Conservation (phyloP, 805 yeast genomes). For the Nakazawaea ishiwadae region DNA sequence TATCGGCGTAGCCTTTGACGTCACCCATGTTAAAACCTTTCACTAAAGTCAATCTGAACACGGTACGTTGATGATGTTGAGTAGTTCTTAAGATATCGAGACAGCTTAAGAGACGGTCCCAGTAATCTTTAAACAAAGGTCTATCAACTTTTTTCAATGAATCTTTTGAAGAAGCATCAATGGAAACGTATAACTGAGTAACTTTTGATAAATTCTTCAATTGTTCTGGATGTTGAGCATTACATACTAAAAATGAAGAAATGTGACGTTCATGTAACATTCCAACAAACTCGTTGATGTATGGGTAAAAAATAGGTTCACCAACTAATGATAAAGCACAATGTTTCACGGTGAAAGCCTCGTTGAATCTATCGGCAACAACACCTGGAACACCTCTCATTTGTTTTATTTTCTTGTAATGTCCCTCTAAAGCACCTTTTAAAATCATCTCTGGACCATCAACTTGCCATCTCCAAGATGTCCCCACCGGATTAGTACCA, state of each 20-base stretch:
- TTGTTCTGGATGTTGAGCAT: conserved; percentile 93
- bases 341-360: conserved; percentile 84
- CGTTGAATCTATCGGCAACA: conserved; percentile 82
- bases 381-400: conserved; percentile 96
- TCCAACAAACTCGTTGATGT: conserved; percentile 77
- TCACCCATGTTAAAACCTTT: conserved; percentile 90
- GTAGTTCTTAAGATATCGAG: conserved; percentile 69
- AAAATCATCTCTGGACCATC: conserved; percentile 83
- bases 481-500: conserved; percentile 95
- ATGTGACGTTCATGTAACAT: conserved; percentile 78
- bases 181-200: conserved; percentile 87
- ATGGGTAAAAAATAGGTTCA: conserved; percentile 91
- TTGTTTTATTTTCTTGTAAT: conserved; percentile 87
- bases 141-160: conserved; percentile 82
- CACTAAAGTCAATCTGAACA: conserved; percentile 83
- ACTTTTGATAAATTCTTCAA: conserved; percentile 65
- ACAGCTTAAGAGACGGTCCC: conserved; percentile 84
- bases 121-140: conserved; percentile 84
- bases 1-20: conserved; percentile 75
- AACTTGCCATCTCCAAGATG: conserved; percentile 94
- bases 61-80: conserved; percentile 84
- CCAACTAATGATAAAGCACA: conserved; percentile 93
- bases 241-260: conserved; percentile 86
- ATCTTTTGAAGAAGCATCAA: conserved; percentile 86
- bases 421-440: conserved; percentile 84